Base-by-base conservation (phyloP, 1,284 basidiomycete species). In the Ceratobasidium theobromae region DNA sequence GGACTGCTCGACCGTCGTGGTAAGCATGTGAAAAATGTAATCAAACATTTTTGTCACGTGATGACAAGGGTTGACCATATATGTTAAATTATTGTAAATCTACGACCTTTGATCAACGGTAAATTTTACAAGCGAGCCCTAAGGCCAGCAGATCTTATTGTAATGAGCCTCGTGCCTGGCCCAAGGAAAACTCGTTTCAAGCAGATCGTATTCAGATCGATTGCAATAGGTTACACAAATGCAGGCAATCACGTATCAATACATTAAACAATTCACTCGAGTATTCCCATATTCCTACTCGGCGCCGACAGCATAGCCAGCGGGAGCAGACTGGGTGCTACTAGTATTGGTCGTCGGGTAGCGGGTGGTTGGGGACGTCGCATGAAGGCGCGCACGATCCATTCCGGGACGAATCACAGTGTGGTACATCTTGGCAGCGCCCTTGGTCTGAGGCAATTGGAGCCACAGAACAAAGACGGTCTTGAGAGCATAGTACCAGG, bases 401-500 rank as follows among this genome's bases (percentile, higher is more conserved):
- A 69, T 53, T 43, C 69, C 33, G 46, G 69, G 65, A 27, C 58
- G 58, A 65, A 68, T 33, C 49, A 68, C 53, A 46, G 66, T 30
- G 66, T 45, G 54, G 68, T 69, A 54, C 62, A 70, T 33, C 12
- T 43, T 65, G 30, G 53, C 53, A 25, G 69, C 68, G n/a, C 67
- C 67, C 68, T 68, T 45, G 81, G 89, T 86, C 52, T 82, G 84
- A 45, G 89, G 89, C 66, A 92, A 82, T 77, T 91, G 89, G 72
- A 92, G 82, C 91, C 91, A 95, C 74, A 95, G 78, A 76, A 92
- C 86, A 81, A 93, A 92, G 70, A 88, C 67, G 62, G 88, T 91
- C 88, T 95, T 95, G 83, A 92, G 84, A 54, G 89, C 86, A 75
- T 88, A 96, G 78, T 95, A 95, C 89, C 92, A 92, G 43, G 90